A percentile compares a stretch with the other conserved stretches of the same genome.
Evolutionary conservation across 768 basidiomycete genomes (phyloP).

Genomic region (Lactarius vividus): DNA sequence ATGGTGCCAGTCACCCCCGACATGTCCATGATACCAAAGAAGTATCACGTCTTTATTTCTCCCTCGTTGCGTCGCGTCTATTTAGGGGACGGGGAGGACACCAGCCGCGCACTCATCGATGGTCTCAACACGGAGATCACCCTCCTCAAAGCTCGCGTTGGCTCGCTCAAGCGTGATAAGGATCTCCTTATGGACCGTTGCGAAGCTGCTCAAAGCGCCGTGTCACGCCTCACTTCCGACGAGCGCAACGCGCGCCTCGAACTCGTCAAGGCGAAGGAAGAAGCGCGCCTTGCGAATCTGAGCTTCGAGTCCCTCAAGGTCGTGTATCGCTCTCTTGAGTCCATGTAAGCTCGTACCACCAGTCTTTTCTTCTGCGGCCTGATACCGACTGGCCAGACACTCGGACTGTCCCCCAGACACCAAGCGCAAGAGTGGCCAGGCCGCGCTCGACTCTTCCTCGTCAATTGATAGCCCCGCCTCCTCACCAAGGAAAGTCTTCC

Average conservation of each 20-base stretch:
- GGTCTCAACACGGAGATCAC: slow-evolving; percentile 10
- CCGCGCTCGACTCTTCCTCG: slow-evolving; percentile 13
- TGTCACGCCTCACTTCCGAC: background rate
- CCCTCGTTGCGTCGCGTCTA: slow-evolving; percentile 24
- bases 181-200: slow-evolving; percentile 14
- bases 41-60: slow-evolving; percentile 19
- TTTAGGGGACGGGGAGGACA: background rate
- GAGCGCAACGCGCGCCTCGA: slow-evolving; percentile 19
- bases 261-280: background rate
- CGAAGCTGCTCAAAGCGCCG: slow-evolving; percentile 7
- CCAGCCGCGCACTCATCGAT: background rate
- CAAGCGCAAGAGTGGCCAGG: slow-evolving; percentile 17
- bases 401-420: background rate
- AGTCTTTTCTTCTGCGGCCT: background rate
- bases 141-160: slow-evolving; percentile 5
- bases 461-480: background rate
- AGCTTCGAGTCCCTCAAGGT: background rate
- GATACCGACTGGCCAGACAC: background rate
- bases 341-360: background rate
- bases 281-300: background rate
- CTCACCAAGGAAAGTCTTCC: background rate
- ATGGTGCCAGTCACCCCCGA: slow-evolving; percentile 13
- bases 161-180: slow-evolving; percentile 20
- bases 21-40: slow-evolving; percentile 13
- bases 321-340: background rate